Evolutionary conservation across 257 asterid species (phyloP).

Genomic region (Nicotiana knightiana): DNA sequence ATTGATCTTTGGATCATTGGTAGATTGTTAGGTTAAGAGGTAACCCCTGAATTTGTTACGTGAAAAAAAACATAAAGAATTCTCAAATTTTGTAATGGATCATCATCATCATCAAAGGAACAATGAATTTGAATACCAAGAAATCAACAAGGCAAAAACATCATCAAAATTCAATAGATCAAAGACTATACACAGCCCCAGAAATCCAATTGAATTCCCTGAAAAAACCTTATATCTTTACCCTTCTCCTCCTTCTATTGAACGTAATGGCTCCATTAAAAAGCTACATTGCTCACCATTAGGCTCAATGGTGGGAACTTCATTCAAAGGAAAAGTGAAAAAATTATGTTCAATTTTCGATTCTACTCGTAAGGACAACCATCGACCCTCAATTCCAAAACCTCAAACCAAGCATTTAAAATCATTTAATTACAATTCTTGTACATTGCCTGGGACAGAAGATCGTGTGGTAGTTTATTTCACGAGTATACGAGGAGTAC

Average conservation of each 20-base stretch:
- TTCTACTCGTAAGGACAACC: background rate
- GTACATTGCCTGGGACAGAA: constrained; percentile 72
- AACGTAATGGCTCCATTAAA: constrained; percentile 60
- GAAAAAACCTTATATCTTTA: constrained; percentile 29
- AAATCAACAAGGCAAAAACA: constrained; percentile 17
- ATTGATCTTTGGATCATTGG: background rate
- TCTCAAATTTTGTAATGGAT: constrained; percentile 20
- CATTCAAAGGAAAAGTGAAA: constrained; percentile 69
- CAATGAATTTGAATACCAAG: constrained; percentile 27
- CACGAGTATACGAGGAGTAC: constrained; percentile 86
- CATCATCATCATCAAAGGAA: constrained; percentile 19
- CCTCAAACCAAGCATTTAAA: constrained; percentile 23
- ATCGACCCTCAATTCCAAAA: constrained; percentile 6
- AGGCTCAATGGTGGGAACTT: constrained; percentile 62
- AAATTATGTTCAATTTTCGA: constrained; percentile 69
- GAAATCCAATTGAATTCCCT: constrained; percentile 19
- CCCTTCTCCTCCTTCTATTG: constrained; percentile 28
- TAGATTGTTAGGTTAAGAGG: background rate
- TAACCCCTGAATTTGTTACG: background rate
- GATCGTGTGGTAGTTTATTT: constrained; percentile 82
- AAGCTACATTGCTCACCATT: constrained; percentile 42
- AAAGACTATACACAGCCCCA: constrained; percentile 30
- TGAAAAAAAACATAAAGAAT: background rate
- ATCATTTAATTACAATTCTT: constrained; percentile 24
- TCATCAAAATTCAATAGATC: constrained; percentile 54